phyloP scores from a whole-genome alignment of 768 basidiomycete genomes.

The Leccinum ochraceum region DNA sequence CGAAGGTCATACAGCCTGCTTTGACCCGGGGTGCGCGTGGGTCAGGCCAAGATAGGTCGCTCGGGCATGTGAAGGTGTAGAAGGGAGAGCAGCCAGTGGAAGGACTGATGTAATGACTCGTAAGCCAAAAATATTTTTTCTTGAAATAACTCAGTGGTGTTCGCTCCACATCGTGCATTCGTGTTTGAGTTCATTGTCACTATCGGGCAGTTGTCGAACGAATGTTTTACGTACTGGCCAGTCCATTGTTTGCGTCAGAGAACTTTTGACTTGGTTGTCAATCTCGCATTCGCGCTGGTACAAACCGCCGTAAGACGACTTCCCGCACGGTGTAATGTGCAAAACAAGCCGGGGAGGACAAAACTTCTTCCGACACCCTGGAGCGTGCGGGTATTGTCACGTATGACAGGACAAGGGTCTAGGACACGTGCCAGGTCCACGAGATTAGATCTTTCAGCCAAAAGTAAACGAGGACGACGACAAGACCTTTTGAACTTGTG shows the following conservation, averaged over 20 bases:
- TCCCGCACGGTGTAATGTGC: slow-evolving; percentile 81
- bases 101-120: slow-evolving; percentile 21
- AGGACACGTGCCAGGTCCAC: slow-evolving; percentile 1
- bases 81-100: neutral
- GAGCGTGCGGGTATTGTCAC: slow-evolving; percentile 87
- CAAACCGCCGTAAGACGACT: slow-evolving; percentile 80
- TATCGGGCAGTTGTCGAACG: neutral
- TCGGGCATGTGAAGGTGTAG: neutral
- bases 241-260: neutral
- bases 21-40: neutral
- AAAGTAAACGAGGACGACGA: slow-evolving; percentile 3
- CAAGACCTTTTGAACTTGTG: slow-evolving; percentile 96
- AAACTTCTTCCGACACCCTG: slow-evolving; percentile 48
- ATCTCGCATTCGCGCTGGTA: slow-evolving; percentile 92
- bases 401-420: slow-evolving; percentile 91
- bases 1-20: neutral
- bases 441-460: neutral
- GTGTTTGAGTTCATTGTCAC: neutral
- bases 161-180: neutral
- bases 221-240: neutral
- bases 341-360: slow-evolving; percentile 74
- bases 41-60: slow-evolving; percentile 10
- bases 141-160: slow-evolving; percentile 1
- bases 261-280: slow-evolving; percentile 29
- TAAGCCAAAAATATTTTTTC: slow-evolving; percentile 2